Base-by-base conservation (phyloP, 495 filamentous ascomycete species). In the Aspergillus diversus region DNA sequence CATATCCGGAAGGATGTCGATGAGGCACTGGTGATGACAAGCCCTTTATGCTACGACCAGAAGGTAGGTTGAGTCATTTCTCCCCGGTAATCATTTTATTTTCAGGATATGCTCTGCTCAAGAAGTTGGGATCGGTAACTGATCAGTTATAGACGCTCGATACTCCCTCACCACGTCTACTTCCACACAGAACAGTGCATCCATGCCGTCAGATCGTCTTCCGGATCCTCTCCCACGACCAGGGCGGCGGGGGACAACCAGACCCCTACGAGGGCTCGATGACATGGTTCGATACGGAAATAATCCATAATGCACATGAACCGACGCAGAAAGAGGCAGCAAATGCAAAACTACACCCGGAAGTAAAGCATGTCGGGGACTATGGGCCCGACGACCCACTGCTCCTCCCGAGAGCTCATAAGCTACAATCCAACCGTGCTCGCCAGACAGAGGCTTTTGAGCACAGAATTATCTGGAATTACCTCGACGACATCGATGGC, bases 231-330 rank as follows among this genome's bases (percentile, higher is more conserved):
- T 87, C 84, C 51, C 81, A 82, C 51, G 91, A 93, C 64, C 91
- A 93, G 67, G 91, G 77, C 5, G 66, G 57, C 0, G 7, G 47
- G 13, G 63, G 76, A 35, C 68, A 74, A 5, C 55, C 32, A 16
- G 73, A 81, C 46, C 84, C 80, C n/a, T 91, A 84, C 66, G 59
- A 73, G 5, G 73, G 67, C 13, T 88, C 87, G 0, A 90, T 74
- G 70, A 91, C 89, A 0, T 93, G 89, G 89, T 92, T 92, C 66
- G 89, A 90, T 49, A 82, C 78, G 5, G 87, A 87, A 34, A 64
- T 81, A 4, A 67, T 76, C 17, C 73, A 49, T 17, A 61, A 57
- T 0, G 73, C 75, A 7, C 73, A 77, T 33, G 37, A 61, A 16
- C 33, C 43, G 15, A 8, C 55, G 42, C 52, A 59, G n/a, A 42